These are phyloP conservation scores for Cornus controversa DNA, from an alignment of 148 eudicot genomes.

Conservation along the genomic window DNA sequence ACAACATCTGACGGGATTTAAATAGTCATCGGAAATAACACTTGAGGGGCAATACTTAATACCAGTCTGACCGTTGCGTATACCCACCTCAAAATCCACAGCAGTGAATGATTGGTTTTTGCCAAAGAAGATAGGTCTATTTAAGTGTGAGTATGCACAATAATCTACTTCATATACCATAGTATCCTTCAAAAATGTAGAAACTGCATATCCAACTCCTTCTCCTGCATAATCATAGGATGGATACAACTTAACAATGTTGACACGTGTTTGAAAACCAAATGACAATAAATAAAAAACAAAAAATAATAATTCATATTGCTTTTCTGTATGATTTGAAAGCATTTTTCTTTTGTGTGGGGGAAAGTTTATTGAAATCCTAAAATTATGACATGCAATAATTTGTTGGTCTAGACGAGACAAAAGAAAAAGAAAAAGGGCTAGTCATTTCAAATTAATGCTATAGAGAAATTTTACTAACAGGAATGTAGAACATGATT, in stretches of 20 bases:
- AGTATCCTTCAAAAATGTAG: constrained; percentile 32
- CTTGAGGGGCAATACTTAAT: too few relatives aligned
- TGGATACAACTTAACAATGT: neutral
- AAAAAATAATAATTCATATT: too few relatives aligned
- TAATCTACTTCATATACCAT: constrained; percentile 53
- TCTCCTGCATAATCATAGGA: constrained; percentile 45
- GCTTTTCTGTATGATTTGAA: too few relatives aligned
- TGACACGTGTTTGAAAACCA: neutral
- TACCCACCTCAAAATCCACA: constrained; percentile 41
- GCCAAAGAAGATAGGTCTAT: constrained; percentile 30
- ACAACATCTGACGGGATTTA: too few relatives aligned
- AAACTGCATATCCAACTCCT: constrained; percentile 50
- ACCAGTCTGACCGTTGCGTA: constrained; percentile 35
- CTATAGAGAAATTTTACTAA: neutral
- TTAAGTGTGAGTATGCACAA: constrained; percentile 47
- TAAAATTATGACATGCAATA: neutral
- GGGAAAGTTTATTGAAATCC: too few relatives aligned
- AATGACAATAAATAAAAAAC: neutral
- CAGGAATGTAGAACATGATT: too few relatives aligned
- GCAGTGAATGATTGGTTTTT: constrained; percentile 34
- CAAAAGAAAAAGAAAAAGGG: neutral
- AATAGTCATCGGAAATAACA: too few relatives aligned
- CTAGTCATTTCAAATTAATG: neutral
- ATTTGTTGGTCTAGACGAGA: too few relatives aligned
- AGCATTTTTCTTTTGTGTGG: neutral